Evolutionary conservation across 2,329 filamentous ascomycete species (phyloP), one percentile per base, ranked within the genome.

Genomic region (Aphanocladium album): DNA sequence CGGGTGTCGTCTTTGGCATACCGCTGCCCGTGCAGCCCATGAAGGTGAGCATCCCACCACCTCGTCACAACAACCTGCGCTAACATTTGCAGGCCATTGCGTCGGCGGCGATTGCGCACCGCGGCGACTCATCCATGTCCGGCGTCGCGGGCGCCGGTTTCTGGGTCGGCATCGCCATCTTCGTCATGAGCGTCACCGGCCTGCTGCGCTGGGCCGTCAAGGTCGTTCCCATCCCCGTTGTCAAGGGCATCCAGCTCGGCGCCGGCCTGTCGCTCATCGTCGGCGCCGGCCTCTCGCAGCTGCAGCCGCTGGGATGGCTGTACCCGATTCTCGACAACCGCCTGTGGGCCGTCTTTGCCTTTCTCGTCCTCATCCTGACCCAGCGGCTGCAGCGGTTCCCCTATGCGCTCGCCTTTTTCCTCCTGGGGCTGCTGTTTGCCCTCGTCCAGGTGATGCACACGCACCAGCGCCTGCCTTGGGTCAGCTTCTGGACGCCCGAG

Each of bases 241-340:
- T 98, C 57, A 96, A 96, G 71, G 93, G 93, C 33, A 97, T 98
- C 65, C 95, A 98, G 74, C 85, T 97, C 52, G 93, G 93, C 41
- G 93, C 93, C 5, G 93, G 93, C 1, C 79, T 98, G 52, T 91
- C 89, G 17, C 82, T 98, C 17, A 83, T 92, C 58, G 82, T 96
- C 61, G 89, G 90, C 14, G 90, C 91, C 8, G 91, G 90, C 3
- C 79, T 81, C 0, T 83, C 79, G 51, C 81, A 96, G 61, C 79
- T 95, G 14, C 78, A 81, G 19, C 85, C 85, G 2, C 79, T 96
- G 4, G 77, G 80, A 14, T 96, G 91, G 91, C 75, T 80, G 1
- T 71, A 76, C 5, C 85, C 89, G 0, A 85, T 83, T 74, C 81
- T 87, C 7, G 92, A 97, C 73, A 96, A 96, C 71, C 82, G 88